phyloP scores from a whole-genome alignment of 1,139 yeast genomes.

The Yamadazyma atlantica region DNA sequence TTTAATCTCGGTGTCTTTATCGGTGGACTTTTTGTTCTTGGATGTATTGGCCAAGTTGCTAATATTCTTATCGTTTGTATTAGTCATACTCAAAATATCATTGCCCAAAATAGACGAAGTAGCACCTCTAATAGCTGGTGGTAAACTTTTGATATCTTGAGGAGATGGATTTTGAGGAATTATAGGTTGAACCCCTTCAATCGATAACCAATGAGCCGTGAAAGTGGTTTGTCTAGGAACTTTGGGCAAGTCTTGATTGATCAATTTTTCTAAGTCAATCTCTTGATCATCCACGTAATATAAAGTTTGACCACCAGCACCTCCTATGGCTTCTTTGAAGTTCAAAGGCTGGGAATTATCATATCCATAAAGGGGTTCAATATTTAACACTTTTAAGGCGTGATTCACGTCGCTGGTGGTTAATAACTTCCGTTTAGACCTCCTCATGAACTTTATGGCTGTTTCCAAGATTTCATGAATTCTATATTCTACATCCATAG shows the following conservation, averaged over 20 bases:
- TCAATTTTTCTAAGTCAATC: slow-evolving; percentile 88
- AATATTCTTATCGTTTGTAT: slow-evolving; percentile 18
- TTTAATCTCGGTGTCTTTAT: slow-evolving; percentile 72
- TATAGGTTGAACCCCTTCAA: slow-evolving; percentile 98
- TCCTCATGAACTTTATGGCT: slow-evolving; percentile 94
- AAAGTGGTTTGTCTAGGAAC: slow-evolving; percentile 91
- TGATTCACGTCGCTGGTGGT: slow-evolving; percentile 80
- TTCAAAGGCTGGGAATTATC: slow-evolving; percentile 60
- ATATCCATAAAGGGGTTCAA: slow-evolving; percentile 84
- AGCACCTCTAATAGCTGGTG: slow-evolving; percentile 72
- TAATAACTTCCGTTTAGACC: slow-evolving; percentile 79
- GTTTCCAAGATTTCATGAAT: slow-evolving; percentile 94
- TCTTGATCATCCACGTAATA: slow-evolving; percentile 91
- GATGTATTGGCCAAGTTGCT: slow-evolving; percentile 14
- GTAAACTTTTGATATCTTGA: slow-evolving; percentile 63
- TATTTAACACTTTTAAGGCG: slow-evolving; percentile 81
- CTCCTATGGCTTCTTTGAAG: slow-evolving; percentile 81
- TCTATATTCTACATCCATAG: slow-evolving; percentile 98
- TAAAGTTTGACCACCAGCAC: slow-evolving; percentile 86
- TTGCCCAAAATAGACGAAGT: slow-evolving; percentile 49
- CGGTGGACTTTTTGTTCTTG: slow-evolving; percentile 32
- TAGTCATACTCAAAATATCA: slow-evolving; percentile 32
- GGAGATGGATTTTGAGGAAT: slow-evolving; percentile 95
- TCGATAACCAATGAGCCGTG: slow-evolving; percentile 98
- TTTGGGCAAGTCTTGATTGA: slow-evolving; percentile 91